A percentile compares a stretch with the other conserved stretches of the same genome.
phyloP scores from a whole-genome alignment of 1,139 yeast genomes.

The Hanseniaspora gamundiae region DNA sequence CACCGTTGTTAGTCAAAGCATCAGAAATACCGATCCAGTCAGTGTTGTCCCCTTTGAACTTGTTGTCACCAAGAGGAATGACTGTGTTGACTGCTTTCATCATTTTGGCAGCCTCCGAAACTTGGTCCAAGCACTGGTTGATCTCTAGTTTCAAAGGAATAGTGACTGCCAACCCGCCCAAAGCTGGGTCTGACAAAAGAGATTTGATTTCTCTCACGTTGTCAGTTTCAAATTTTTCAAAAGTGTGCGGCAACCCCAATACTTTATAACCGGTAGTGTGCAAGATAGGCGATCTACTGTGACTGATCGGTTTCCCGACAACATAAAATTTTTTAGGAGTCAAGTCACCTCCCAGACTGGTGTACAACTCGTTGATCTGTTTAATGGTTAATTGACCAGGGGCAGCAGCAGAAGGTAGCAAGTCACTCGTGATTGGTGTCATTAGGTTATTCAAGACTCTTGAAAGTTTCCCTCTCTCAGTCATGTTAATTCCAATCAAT shows the following conservation, averaged over 20 bases:
- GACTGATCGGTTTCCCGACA: slow-evolving; percentile 72
- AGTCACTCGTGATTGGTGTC: slow-evolving; percentile 73
- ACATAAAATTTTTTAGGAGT: slow-evolving; percentile 52
- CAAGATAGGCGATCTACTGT: slow-evolving; percentile 78
- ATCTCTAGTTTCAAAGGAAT: slow-evolving; percentile 81
- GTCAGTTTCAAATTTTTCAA: slow-evolving; percentile 58
- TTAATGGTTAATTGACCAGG: slow-evolving; percentile 61
- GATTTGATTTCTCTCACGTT: slow-evolving; percentile 40
- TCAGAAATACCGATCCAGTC: slow-evolving; percentile 87
- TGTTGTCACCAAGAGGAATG: slow-evolving; percentile 41
- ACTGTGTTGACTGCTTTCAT: slow-evolving; percentile 95
- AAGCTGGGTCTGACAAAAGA: slow-evolving; percentile 35
- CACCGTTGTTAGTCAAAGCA: slow-evolving; percentile 52
- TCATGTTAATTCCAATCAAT: slow-evolving; percentile 75
- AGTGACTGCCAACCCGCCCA: slow-evolving; percentile 88
- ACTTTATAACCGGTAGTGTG: slow-evolving; percentile 67
- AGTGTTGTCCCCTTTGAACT: slow-evolving; percentile 76
- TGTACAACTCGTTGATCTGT: slow-evolving; percentile 47
- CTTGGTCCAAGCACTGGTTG: slow-evolving; percentile 47
- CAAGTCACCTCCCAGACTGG: slow-evolving; percentile 50
- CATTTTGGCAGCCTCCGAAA: slow-evolving; percentile 57
- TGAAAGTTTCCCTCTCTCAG: slow-evolving; percentile 63
- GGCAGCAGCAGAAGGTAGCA: slow-evolving; percentile 55
- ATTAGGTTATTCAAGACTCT: slow-evolving; percentile 61
- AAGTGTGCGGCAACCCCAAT: slow-evolving; percentile 68